Evolutionary conservation across 352 stramenopile genomes (phyloP).

Genomic region (Plasmopara viticola): DNA sequence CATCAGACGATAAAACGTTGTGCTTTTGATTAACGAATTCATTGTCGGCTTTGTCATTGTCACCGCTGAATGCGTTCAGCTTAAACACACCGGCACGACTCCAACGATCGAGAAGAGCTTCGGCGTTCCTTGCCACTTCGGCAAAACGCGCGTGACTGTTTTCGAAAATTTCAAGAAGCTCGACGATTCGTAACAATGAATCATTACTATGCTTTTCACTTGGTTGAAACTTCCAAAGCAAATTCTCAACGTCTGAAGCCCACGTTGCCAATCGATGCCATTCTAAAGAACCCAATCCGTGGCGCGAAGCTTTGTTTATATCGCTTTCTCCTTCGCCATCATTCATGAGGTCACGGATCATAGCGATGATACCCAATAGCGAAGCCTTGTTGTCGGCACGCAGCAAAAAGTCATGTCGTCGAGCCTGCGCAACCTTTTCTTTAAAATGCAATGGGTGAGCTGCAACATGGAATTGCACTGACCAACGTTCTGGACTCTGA

Average conservation of each 20-base stretch:
- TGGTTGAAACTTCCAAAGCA: constrained; percentile 41
- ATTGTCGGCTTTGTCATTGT: constrained; percentile 27
- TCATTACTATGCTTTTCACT: constrained; percentile 40
- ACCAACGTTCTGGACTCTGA: constrained; percentile 33
- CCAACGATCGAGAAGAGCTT: constrained; percentile 46
- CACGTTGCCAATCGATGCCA: constrained; percentile 38
- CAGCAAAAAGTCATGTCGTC: constrained; percentile 44
- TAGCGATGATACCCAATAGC: constrained; percentile 36
- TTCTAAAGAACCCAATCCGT: constrained; percentile 43
- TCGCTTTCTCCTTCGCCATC: constrained; percentile 3
- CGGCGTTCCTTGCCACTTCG: constrained; percentile 42
- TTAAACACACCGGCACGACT: constrained; percentile 51
- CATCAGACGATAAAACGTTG: neutral
- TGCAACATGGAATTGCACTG: constrained; percentile 40
- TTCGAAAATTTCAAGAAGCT: constrained; percentile 50
- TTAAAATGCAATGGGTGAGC: constrained; percentile 33
- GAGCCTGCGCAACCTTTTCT: constrained; percentile 39
- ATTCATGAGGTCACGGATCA: constrained; percentile 34
- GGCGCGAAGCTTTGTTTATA: constrained; percentile 5
- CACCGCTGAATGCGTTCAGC: constrained; percentile 29
- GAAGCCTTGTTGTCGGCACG: constrained; percentile 42
- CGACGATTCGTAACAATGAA: constrained; percentile 39
- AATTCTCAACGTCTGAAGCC: constrained; percentile 28
- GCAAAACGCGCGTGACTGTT: constrained; percentile 51
- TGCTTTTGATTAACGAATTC: neutral